Conservation (phyloP, 1,139 yeast species). For the Oligophagozyma castellii region DNA sequence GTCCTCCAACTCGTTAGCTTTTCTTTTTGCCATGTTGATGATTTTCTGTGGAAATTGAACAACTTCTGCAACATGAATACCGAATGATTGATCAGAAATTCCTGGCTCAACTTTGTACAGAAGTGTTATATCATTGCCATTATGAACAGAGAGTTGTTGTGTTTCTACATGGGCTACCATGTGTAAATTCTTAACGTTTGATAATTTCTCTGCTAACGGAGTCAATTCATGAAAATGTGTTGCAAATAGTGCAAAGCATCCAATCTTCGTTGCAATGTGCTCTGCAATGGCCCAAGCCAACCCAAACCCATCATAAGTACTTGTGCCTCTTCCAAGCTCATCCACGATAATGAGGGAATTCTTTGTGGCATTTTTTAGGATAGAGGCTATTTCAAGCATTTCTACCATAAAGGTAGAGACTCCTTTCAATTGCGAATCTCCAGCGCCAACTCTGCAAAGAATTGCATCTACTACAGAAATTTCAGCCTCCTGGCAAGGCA, state of each 20-base stretch:
- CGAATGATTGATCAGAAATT: slow-evolving; percentile 85
- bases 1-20: slow-evolving; percentile 77
- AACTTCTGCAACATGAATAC: slow-evolving; percentile 93
- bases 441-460: slow-evolving; percentile 95
- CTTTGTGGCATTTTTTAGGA: slow-evolving; percentile 69
- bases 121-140: slow-evolving; percentile 61
- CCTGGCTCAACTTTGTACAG: slow-evolving; percentile 89
- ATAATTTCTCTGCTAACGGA: slow-evolving; percentile 47
- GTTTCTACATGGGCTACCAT: slow-evolving; percentile 82
- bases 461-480: slow-evolving; percentile 80
- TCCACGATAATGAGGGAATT: slow-evolving; percentile 85
- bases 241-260: slow-evolving; percentile 80
- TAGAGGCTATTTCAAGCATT: slow-evolving; percentile 91
- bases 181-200: slow-evolving; percentile 64
- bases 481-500: slow-evolving; percentile 66
- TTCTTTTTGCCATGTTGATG: slow-evolving; percentile 86
- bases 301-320: slow-evolving; percentile 96
- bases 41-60: slow-evolving; percentile 86
- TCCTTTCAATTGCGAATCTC: slow-evolving; percentile 93
- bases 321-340: slow-evolving; percentile 92
- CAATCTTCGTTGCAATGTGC: slow-evolving; percentile 54
- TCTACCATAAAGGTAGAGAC: slow-evolving; percentile 97
- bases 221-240: slow-evolving; percentile 96
- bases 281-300: slow-evolving; percentile 94
- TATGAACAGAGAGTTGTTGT: no score